Evolutionary conservation across 2,329 filamentous ascomycete species (phyloP), one percentile per base, ranked within the genome.

Genomic region (Sporothrix dimorphospora): DNA sequence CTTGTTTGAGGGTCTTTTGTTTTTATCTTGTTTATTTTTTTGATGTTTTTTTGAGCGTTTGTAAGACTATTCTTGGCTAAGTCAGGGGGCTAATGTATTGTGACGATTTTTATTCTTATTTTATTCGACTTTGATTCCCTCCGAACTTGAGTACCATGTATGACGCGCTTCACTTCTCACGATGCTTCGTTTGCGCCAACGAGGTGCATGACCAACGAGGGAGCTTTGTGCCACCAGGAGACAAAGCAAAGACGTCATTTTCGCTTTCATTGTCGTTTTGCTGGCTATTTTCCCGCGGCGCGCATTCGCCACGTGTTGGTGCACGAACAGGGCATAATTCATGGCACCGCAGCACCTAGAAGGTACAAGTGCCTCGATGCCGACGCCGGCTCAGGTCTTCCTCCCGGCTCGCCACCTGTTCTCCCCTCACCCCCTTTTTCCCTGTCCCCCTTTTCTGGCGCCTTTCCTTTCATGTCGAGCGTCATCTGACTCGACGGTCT

Each of bases 221-320:
- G 40, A 40, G 40, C 38, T 45, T 66, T 66, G 61, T 66, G 40
- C 16, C 63, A 49, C 63, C 59, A 8, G 42, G 1, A 27, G 63
- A 49, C 42, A 49, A 65, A 65, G 21, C 12, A 65, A 65, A 66
- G 42, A 66, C 42, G 63, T 66, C 63, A 66, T 66, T 49, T 6
- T 6, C 30, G 30, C 55, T 24, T 21, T n/a, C 59, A 45, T 65
- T 11, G 59, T 65, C 59, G 59, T 16, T 21, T 45, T 27, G 55
- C 55, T 9, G 24, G 16, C 63, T 49, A 34, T 66, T 49, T 49
- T n/a, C 42, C 42, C 27, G 42, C 63, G 40, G 1, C 59, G 42
- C 42, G 24, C 12, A 49, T 49, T 34, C 42, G 63, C 42, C 61
- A 65, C 63, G 63, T 66, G 63, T 66, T 66, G 63, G 63, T 7